Percentiles rank a stretch among this genome's conserved stretches.
These are phyloP conservation scores for Tilletia indica DNA, from an alignment of 1,284 basidiomycete species.

Conservation along the genomic window DNA sequence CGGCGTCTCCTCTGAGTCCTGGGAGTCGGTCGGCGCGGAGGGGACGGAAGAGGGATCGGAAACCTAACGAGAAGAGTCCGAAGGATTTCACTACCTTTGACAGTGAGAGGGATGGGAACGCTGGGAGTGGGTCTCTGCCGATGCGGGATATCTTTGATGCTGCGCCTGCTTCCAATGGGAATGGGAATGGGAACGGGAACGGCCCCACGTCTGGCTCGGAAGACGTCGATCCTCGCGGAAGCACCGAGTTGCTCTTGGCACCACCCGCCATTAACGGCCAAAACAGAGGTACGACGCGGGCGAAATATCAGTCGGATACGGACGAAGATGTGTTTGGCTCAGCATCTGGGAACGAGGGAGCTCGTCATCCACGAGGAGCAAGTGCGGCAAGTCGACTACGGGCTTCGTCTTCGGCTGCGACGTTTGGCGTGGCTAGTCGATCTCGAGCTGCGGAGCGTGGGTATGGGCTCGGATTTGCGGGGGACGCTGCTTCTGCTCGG, in stretches of 20 bases:
- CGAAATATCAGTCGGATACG: neutral
- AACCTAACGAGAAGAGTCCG: too few species aligned
- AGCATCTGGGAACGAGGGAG: neutral
- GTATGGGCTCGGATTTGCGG: neutral
- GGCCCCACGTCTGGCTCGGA: neutral
- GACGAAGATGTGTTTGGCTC: constrained; percentile 4
- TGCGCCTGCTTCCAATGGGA: neutral
- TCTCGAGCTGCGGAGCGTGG: neutral
- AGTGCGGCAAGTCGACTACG: constrained; percentile 4
- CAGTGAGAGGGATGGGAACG: neutral
- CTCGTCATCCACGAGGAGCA: neutral
- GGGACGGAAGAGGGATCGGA: constrained; percentile 1
- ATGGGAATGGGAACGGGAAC: neutral
- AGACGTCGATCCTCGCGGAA: neutral
- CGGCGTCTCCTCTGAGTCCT: neutral
- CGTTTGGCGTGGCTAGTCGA: neutral
- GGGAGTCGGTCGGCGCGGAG: constrained; percentile 3
- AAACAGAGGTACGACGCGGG: neutral
- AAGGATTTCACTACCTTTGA: too few species aligned
- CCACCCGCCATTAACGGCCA: too few species aligned
- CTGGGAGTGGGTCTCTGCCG: neutral
- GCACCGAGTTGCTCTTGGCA: too few species aligned
- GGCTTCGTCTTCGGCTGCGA: neutral
- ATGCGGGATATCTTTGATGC: neutral
- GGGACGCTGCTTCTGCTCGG: constrained; percentile 11